Evolutionary conservation across 257 asterid genomes (phyloP).

Genomic region (Lycium barbarum): DNA sequence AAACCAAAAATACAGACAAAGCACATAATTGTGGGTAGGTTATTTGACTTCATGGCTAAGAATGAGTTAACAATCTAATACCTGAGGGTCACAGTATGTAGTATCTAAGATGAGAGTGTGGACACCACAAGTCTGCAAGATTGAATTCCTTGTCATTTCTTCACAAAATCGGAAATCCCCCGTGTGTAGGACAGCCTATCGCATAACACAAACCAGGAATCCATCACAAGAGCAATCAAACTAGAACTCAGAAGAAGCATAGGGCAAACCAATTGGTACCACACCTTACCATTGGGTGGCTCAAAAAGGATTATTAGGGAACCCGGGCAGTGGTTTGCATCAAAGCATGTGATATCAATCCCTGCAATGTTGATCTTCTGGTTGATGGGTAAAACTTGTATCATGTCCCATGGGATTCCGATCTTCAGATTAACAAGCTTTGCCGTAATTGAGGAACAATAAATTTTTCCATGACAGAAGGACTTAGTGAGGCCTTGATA

Average conservation of each 20-base stretch:
- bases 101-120: constrained; percentile 93
- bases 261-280: constrained; percentile 33
- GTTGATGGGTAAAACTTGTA: constrained; percentile 84
- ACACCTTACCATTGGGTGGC: constrained; percentile 84
- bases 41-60: not conserved
- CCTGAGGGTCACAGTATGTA: constrained; percentile 93
- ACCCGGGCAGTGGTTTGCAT: constrained; percentile 99
- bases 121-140: constrained; percentile 60
- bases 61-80: constrained; percentile 31
- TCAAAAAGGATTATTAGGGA: constrained; percentile 86
- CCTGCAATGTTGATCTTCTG: constrained; percentile 82
- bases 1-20: constrained; percentile 1
- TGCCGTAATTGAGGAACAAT: constrained; percentile 85
- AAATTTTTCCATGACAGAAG: constrained; percentile 82
- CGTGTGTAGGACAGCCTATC: constrained; percentile 88
- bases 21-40: not conserved
- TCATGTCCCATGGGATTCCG: constrained; percentile 74
- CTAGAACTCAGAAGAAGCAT: not conserved
- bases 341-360: constrained; percentile 75
- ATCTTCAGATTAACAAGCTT: constrained; percentile 86
- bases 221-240: constrained; percentile 30
- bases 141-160: constrained; percentile 62
- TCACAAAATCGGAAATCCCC: constrained; percentile 91
- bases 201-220: constrained; percentile 31
- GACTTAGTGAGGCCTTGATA: constrained; percentile 96